These are phyloP conservation scores for Pisolithus marmoratus DNA, from an alignment of 768 basidiomycete species.

Conservation along the genomic window DNA sequence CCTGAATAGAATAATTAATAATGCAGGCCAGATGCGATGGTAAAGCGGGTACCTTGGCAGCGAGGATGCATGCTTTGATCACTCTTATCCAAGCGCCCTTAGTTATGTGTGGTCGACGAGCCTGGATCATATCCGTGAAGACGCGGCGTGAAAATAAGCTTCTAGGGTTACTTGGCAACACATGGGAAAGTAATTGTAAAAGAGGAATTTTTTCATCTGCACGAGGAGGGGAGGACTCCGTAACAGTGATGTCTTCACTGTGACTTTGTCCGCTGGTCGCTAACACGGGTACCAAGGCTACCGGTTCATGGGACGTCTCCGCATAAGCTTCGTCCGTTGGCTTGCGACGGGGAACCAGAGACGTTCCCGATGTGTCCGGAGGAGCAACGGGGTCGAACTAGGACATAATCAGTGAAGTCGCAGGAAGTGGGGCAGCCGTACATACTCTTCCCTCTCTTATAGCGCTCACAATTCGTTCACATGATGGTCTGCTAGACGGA, in stretches of 20 bases:
- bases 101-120: slow-evolving; percentile 9
- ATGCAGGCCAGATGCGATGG: neutral
- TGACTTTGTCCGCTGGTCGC: slow-evolving; percentile 2
- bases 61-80: slow-evolving; percentile 31
- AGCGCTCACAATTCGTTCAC: slow-evolving; percentile 64
- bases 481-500: slow-evolving; percentile 60
- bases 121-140: neutral
- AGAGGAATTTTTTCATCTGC: slow-evolving; percentile 9
- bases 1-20: slow-evolving; percentile 8
- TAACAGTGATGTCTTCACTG: neutral
- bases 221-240: neutral
- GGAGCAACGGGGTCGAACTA: slow-evolving; percentile 25
- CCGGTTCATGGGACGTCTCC: slow-evolving; percentile 6
- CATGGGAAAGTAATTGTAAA: slow-evolving; percentile 12
- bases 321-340: slow-evolving; percentile 7
- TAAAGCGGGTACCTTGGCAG: slow-evolving; percentile 27
- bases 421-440: slow-evolving; percentile 5
- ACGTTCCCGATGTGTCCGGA: slow-evolving; percentile 8
- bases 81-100: slow-evolving; percentile 21
- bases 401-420: slow-evolving; percentile 4
- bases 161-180: neutral
- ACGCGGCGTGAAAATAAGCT: neutral
- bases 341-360: slow-evolving; percentile 20
- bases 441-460: slow-evolving; percentile 70
- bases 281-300: slow-evolving; percentile 15